Evolutionary conservation across 129 eudicot genomes (phyloP), one percentile per base, ranked within the genome.

Genomic region (Pittosporum tobira): DNA sequence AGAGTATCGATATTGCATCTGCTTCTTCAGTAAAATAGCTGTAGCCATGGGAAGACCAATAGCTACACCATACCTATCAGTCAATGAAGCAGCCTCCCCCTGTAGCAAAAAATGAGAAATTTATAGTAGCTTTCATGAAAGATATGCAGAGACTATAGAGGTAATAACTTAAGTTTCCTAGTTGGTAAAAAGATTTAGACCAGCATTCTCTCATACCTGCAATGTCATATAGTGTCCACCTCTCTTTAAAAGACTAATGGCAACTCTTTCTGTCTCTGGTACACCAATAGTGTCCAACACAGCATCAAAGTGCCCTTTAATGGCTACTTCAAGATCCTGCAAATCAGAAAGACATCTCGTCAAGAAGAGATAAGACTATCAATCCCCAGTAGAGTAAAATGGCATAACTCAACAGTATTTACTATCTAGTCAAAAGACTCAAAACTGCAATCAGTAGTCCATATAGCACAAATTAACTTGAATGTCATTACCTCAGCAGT

Each of bases 141-240:
- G 24, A 61, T 28, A 16, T 25, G 3, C 20, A 37, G 42, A 8
- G 24, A 2, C 26, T 27, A 27, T 18, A 44, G 53, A 22, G 28
- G 23, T 66, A 62, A 30, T 22, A 28, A 23, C n/a, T 27, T 7
- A 76, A 48, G 16, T 45, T 51, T 8, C 38, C 37, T 6, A 28
- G 26, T 14, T 48, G n/a, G 22, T 18, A 53, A 36, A 23, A 27
- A 16, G 22, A 43, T 16, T 38, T 44, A 31, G 62, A 22, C 53
- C 28, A 30, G 18, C 15, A 5, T 19, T 40, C 19, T 52, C 29
- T 40, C 45, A 6, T 74, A 91, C 99, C 88, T 91, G 99, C 68
- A 91, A 70, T 43, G 96, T 91, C 99, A 91, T 87, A 64, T 91
- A 91, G 70, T 83, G 88, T 51, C 96, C 99, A 4, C 96, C 99